Percentiles rank a stretch among this genome's conserved stretches.
These are phyloP conservation scores for Theileria luwenshuni DNA, from an alignment of 169 alveolate species.

Conservation along the genomic window DNA sequence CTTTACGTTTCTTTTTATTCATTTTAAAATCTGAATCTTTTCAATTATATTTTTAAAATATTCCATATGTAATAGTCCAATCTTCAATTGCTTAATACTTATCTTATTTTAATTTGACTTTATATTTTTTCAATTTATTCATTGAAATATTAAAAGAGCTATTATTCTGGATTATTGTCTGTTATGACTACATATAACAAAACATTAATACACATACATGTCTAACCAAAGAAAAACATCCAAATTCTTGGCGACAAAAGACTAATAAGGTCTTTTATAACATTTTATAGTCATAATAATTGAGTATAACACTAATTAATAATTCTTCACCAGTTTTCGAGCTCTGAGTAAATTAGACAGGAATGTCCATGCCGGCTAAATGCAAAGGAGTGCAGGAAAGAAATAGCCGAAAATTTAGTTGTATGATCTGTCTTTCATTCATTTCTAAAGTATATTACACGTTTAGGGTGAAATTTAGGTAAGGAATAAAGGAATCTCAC, in stretches of 20 bases:
- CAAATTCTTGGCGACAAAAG: background rate
- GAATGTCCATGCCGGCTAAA: background rate
- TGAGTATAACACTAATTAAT: too few species aligned
- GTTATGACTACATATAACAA: too few species aligned
- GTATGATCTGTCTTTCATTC: background rate
- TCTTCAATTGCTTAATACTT: too few species aligned
- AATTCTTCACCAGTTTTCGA: background rate
- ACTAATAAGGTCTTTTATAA: too few species aligned
- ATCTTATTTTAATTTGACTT: background rate
- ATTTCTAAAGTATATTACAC: too few species aligned
- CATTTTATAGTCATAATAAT: too few species aligned
- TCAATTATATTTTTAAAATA: background rate
- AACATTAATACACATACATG: background rate
- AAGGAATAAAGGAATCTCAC: too few species aligned
- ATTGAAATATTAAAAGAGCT: too few species aligned
- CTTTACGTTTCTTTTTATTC: background rate
- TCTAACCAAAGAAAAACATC: background rate
- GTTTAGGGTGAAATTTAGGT: too few species aligned
- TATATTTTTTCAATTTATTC: too few species aligned
- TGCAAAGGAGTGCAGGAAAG: conserved; percentile 20
- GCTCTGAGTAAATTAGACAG: background rate
- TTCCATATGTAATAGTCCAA: background rate
- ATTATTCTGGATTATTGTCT: too few species aligned
- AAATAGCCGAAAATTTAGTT: background rate
- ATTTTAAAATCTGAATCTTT: too few species aligned